Evolutionary conservation across 306 rosid species (phyloP).

Genomic region (Trichosanthes truncata): DNA sequence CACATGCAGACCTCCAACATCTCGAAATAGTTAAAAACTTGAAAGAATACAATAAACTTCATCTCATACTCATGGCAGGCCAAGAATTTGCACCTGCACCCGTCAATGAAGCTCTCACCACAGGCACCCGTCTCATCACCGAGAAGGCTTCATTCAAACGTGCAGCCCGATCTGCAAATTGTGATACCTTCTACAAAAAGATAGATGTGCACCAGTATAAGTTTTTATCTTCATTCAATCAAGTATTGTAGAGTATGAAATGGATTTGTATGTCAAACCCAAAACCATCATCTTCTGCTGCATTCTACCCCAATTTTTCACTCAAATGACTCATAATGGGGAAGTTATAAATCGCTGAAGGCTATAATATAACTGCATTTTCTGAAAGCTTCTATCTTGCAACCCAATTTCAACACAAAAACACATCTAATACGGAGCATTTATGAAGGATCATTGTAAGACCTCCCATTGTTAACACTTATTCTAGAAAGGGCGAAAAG

Average conservation of each 20-base stretch:
- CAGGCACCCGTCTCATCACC: constrained; percentile 76
- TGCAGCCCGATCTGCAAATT: constrained; percentile 69
- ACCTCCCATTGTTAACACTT: too few relatives aligned
- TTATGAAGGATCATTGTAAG: background rate
- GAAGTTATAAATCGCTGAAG: background rate
- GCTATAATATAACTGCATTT: background rate
- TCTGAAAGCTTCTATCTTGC: background rate
- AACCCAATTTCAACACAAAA: background rate
- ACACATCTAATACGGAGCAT: background rate
- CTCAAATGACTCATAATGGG: background rate
- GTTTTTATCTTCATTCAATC: background rate
- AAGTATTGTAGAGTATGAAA: background rate
- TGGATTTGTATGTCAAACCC: background rate
- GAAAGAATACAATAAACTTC: constrained; percentile 12
- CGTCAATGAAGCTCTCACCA: constrained; percentile 66
- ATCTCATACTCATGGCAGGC: constrained; percentile 83
- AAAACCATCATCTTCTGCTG: background rate
- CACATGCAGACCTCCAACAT: background rate
- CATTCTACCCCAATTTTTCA: background rate
- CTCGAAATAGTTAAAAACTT: background rate
- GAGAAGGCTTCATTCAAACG: constrained; percentile 93
- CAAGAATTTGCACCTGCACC: constrained; percentile 59
- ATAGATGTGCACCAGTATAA: background rate
- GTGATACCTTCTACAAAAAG: constrained; percentile 73
- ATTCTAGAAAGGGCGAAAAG: too few relatives aligned